Conservation (phyloP, 2,329 filamentous ascomycete species). For the Cercospora canescens region DNA sequence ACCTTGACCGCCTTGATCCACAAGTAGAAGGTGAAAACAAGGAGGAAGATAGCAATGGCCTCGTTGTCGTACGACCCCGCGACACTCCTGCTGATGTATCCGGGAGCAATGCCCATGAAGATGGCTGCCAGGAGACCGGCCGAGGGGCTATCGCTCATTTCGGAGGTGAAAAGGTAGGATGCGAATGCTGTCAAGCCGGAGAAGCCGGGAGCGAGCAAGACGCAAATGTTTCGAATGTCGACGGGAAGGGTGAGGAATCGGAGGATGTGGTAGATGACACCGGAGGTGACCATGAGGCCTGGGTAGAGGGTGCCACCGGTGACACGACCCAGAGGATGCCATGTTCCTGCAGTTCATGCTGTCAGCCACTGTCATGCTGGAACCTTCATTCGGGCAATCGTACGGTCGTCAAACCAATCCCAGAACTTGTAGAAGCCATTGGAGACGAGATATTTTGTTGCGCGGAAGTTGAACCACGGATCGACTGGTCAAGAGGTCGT, state of each 20-base stretch:
- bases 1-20: constrained; percentile 99
- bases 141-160: constrained; percentile 94
- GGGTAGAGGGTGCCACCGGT: constrained; percentile 99
- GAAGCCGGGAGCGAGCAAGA: constrained; percentile 90
- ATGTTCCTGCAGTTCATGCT: constrained; percentile 64
- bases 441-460: constrained; percentile 94
- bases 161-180: constrained; percentile 90
- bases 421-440: constrained; percentile 99
- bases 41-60: constrained; percentile 96
- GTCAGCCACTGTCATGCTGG: neutral
- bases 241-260: constrained; percentile 86
- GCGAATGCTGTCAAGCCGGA: constrained; percentile 92
- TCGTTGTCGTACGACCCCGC: constrained; percentile 99
- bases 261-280: constrained; percentile 91
- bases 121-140: constrained; percentile 89
- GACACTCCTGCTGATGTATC: constrained; percentile 96
- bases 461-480: constrained; percentile 99
- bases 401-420: constrained; percentile 99
- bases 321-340: constrained; percentile 97
- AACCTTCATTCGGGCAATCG: constrained; percentile 28
- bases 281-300: constrained; percentile 98
- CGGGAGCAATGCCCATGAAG: constrained; percentile 97
- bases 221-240: constrained; percentile 98
- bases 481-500: constrained; percentile 65
- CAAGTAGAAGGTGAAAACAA: constrained; percentile 97